A percentile compares a stretch with the other conserved stretches of the same genome.
Conservation (phyloP, 768 basidiomycete species). For the Phanerochaete sordida region DNA sequence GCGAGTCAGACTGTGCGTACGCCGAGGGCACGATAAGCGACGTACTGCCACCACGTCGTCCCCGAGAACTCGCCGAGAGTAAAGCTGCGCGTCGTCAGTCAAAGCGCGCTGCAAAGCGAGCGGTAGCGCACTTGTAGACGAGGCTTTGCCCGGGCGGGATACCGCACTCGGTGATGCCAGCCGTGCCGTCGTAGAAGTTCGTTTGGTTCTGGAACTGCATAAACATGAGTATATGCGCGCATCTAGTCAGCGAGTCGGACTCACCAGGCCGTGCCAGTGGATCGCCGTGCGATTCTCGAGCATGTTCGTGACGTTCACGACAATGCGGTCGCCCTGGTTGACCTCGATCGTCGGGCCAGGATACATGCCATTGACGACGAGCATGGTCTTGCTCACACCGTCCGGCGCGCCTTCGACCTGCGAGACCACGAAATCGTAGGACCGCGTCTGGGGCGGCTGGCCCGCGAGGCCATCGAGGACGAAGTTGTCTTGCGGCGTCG, state of each 20-base stretch:
- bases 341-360: constrained; percentile 38
- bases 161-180: constrained; percentile 46
- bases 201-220: constrained; percentile 41
- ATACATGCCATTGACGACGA: constrained; percentile 43
- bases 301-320: constrained; percentile 33
- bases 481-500: constrained; percentile 12
- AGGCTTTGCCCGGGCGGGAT: constrained; percentile 47
- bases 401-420: constrained; percentile 36
- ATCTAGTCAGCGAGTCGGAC: not conserved
- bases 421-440: constrained; percentile 38
- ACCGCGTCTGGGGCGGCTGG: constrained; percentile 35
- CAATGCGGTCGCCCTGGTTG: constrained; percentile 34
- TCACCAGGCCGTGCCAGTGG: constrained; percentile 32
- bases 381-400: constrained; percentile 37
- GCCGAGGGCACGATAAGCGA: not conserved
- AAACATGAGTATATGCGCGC: not conserved
- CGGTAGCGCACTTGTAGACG: constrained; percentile 29
- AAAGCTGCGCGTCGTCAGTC: constrained; percentile 22
- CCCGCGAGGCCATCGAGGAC: constrained; percentile 11
- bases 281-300: constrained; percentile 28
- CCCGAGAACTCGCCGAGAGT: constrained; percentile 42
- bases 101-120: not conserved
- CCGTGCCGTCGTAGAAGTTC: constrained; percentile 46
- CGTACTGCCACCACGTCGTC: constrained; percentile 48
- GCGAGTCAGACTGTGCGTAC: not conserved